Conservation (phyloP, 2,329 filamentous ascomycete species). For the Beauveria sp. region DNA sequence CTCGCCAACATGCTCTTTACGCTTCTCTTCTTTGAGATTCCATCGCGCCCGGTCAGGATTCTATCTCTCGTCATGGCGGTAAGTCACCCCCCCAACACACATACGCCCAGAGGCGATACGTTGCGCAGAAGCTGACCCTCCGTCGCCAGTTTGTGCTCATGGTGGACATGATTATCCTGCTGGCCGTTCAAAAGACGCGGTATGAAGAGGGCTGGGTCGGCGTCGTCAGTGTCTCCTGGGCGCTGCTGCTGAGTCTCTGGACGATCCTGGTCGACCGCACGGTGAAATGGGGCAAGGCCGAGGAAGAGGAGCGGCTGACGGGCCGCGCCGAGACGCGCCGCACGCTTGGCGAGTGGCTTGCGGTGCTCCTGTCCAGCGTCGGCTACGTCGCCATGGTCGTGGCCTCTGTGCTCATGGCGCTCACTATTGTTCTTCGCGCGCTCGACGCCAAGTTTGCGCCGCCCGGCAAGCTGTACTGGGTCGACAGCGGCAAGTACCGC, state of each 20-base stretch:
- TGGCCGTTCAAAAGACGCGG: constrained; percentile 66
- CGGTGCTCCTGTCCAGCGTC: constrained; percentile 67
- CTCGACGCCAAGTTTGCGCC: constrained; percentile 67
- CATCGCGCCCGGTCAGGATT: constrained; percentile 71
- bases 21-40: constrained; percentile 80
- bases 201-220: constrained; percentile 88
- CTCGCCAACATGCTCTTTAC: constrained; percentile 67
- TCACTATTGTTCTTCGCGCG: constrained; percentile 70
- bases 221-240: constrained; percentile 77
- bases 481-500: constrained; percentile 77
- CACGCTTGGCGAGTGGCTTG: constrained; percentile 75
- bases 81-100: too few relatives aligned
- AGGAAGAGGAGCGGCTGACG: constrained; percentile 88
- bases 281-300: constrained; percentile 84
- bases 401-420: constrained; percentile 67
- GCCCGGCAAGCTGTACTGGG: constrained; percentile 68
- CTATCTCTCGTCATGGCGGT: constrained; percentile 58
- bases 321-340: constrained; percentile 81
- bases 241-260: constrained; percentile 70
- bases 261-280: constrained; percentile 70
- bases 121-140: not conserved
- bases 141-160: constrained; percentile 24
- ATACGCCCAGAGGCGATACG: too few relatives aligned
- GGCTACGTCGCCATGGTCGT: constrained; percentile 61
- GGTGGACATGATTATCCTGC: constrained; percentile 70